Evolutionary conservation across 768 basidiomycete species (phyloP).

Genomic region (Suillus plorans): DNA sequence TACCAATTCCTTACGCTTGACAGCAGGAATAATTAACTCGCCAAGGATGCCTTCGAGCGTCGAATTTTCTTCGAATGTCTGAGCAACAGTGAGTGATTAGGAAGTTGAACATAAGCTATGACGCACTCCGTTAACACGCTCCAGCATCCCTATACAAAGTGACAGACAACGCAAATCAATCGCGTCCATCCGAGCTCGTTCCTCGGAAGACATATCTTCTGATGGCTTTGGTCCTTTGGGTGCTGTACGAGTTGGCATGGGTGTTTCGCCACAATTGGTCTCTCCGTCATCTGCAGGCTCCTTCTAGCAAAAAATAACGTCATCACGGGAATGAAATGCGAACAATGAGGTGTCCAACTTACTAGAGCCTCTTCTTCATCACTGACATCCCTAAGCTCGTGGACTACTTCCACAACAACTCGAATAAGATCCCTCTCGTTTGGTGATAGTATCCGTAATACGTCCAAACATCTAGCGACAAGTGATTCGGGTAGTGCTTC

Average conservation of each 20-base stretch:
- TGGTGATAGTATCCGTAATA: slow-evolving; percentile 68
- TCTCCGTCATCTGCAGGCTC: slow-evolving; percentile 33
- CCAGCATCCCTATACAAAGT: slow-evolving; percentile 80
- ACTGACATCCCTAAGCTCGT: slow-evolving; percentile 60
- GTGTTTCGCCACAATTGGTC: slow-evolving; percentile 32
- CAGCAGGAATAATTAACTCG: slow-evolving; percentile 88
- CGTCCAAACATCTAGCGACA: slow-evolving; percentile 77
- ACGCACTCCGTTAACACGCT: slow-evolving; percentile 81
- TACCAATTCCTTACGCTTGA: slow-evolving; percentile 78
- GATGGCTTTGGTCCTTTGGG: slow-evolving; percentile 31
- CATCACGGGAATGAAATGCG: background rate
- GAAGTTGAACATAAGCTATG: background rate
- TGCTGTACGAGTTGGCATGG: slow-evolving; percentile 19
- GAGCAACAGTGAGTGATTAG: background rate
- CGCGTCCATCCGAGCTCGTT: slow-evolving; percentile 54
- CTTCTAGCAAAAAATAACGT: slow-evolving; percentile 14
- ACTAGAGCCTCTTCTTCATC: slow-evolving; percentile 42
- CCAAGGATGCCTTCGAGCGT: slow-evolving; percentile 65
- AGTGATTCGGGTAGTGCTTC: slow-evolving; percentile 67
- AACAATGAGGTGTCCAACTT: slow-evolving; percentile 3
- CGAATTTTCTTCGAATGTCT: slow-evolving; percentile 67
- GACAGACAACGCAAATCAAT: slow-evolving; percentile 75
- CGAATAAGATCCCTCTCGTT: slow-evolving; percentile 85
- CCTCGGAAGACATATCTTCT: slow-evolving; percentile 55
- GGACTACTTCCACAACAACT: slow-evolving; percentile 84